Conservation (phyloP, 768 basidiomycete genomes). For the Pleurotus sapidus region DNA sequence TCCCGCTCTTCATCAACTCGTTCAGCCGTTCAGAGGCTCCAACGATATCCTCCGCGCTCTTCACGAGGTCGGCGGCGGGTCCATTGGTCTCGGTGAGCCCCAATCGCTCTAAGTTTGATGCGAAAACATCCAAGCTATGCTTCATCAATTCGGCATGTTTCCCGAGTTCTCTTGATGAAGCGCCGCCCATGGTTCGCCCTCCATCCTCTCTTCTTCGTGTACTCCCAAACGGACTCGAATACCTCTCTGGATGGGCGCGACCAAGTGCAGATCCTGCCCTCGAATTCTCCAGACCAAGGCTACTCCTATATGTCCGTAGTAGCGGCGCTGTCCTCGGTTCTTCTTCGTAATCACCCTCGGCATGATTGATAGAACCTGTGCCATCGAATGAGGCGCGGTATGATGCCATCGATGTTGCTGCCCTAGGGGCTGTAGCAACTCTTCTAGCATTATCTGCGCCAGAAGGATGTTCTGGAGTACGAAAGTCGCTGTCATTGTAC, state of each 20-base stretch:
- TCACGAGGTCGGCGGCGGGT: constrained; percentile 43
- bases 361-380: constrained; percentile 11
- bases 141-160: constrained; percentile 7
- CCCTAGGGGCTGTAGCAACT: constrained; percentile 24
- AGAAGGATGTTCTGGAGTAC: constrained; percentile 12
- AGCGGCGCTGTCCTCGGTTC: constrained; percentile 37
- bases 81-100: not conserved
- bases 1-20: constrained; percentile 51
- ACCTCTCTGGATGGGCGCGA: constrained; percentile 1
- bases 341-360: constrained; percentile 19
- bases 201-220: constrained; percentile 10
- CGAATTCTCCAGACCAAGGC: constrained; percentile 2
- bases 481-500: not conserved
- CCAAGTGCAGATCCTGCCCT: not conserved
- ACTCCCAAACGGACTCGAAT: constrained; percentile 27
- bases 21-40: constrained; percentile 68
- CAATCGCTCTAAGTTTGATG: not conserved
- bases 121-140: constrained; percentile 1
- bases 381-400: constrained; percentile 30
- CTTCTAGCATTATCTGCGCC: constrained; percentile 20
- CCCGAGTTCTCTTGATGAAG: constrained; percentile 8
- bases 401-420: constrained; percentile 57
- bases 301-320: constrained; percentile 38
- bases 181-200: not conserved
- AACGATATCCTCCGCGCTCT: constrained; percentile 62